phyloP scores from a whole-genome alignment of 441 rosid genomes.

The Populus trichocarpa region DNA sequence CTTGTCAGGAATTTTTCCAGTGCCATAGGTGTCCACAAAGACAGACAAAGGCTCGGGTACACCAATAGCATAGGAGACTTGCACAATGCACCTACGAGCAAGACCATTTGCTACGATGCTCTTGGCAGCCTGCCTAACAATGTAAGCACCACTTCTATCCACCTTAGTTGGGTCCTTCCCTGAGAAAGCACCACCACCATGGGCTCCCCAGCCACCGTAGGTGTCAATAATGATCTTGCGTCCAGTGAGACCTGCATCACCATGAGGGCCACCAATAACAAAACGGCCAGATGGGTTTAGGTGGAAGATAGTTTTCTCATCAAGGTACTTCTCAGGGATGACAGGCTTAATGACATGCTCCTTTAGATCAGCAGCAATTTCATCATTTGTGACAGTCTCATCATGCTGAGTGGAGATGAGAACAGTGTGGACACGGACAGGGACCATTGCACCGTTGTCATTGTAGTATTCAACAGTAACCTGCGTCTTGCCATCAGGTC shows the following conservation, averaged over 20 bases:
- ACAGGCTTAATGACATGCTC: constrained; percentile 74
- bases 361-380: constrained; percentile 72
- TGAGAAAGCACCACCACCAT: constrained; percentile 65
- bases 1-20: constrained; percentile 73
- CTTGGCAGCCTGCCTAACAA: constrained; percentile 77
- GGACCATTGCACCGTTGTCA: constrained; percentile 70
- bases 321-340: constrained; percentile 71
- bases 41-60: constrained; percentile 78
- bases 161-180: constrained; percentile 73
- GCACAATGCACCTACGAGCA: constrained; percentile 71
- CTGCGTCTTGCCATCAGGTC: constrained; percentile 81
- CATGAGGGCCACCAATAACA: constrained; percentile 77
- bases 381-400: constrained; percentile 74
- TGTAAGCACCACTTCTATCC: constrained; percentile 65
- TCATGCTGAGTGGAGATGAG: constrained; percentile 79
- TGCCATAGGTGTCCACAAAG: constrained; percentile 58
- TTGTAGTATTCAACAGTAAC: constrained; percentile 73
- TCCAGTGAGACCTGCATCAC: constrained; percentile 77
- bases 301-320: constrained; percentile 79
- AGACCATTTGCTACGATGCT: constrained; percentile 73
- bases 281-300: constrained; percentile 79
- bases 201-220: constrained; percentile 74
- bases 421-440: constrained; percentile 71
- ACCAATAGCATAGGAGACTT: constrained; percentile 75
- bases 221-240: constrained; percentile 72